These are phyloP conservation scores for Myxozyma nipponensis DNA, from an alignment of 805 yeast species.

Conservation along the genomic window DNA sequence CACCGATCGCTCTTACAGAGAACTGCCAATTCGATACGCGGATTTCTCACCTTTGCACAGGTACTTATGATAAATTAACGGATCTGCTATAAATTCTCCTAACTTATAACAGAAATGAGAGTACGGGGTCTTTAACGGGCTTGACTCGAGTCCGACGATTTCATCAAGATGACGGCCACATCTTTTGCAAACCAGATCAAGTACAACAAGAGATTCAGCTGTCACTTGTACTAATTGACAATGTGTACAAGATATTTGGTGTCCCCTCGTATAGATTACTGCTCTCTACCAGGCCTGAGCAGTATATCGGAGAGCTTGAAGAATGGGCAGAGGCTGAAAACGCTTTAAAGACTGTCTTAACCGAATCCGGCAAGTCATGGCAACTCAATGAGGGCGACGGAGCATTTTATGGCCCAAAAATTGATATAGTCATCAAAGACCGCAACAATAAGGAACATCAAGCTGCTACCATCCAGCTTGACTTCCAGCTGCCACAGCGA, in stretches of 20 bases:
- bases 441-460: slow-evolving; percentile 96
- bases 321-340: slow-evolving; percentile 92
- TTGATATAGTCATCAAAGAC: slow-evolving; percentile 92
- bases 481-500: slow-evolving; percentile 95
- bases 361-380: slow-evolving; percentile 86
- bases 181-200: slow-evolving; percentile 91
- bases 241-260: slow-evolving; percentile 86
- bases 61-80: slow-evolving; percentile 1
- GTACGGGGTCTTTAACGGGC: slow-evolving; percentile 90
- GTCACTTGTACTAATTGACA: slow-evolving; percentile 79
- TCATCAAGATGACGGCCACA: slow-evolving; percentile 99
- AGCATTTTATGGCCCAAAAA: slow-evolving; percentile 95
- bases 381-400: slow-evolving; percentile 96
- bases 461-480: slow-evolving; percentile 98
- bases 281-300: slow-evolving; percentile 95
- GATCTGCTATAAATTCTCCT: not conserved
- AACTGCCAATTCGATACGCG: slow-evolving; percentile 97
- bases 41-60: slow-evolving; percentile 97
- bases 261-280: slow-evolving; percentile 90
- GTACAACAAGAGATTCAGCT: slow-evolving; percentile 79
- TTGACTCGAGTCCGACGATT: slow-evolving; percentile 97
- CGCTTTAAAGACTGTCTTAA: slow-evolving; percentile 76
- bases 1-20: slow-evolving; percentile 93
- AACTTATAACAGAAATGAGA: slow-evolving; percentile 57
- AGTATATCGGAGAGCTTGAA: slow-evolving; percentile 87